phyloP scores from a whole-genome alignment of 1,139 yeast species.

The Geotrichum cucujoidarum region DNA sequence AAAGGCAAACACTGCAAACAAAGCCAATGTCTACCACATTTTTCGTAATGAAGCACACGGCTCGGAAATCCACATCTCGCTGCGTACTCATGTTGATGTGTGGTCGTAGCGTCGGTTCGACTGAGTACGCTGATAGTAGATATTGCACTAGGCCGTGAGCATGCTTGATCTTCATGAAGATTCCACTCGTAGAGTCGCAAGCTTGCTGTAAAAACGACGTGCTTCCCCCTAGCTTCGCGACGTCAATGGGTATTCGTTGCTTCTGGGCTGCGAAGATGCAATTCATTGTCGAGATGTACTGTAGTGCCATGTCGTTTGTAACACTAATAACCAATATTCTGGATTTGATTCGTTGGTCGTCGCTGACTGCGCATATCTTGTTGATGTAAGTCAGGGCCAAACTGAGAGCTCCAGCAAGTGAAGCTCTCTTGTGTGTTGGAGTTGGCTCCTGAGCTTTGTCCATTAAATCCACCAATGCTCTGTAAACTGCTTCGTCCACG shows the following conservation, averaged over 20 bases:
- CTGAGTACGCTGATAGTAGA: slow-evolving; percentile 56
- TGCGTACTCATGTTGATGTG: slow-evolving; percentile 77
- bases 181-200: slow-evolving; percentile 89
- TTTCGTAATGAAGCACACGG: slow-evolving; percentile 89
- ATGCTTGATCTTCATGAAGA: slow-evolving; percentile 67
- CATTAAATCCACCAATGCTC: slow-evolving; percentile 51
- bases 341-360: slow-evolving; percentile 49
- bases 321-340: slow-evolving; percentile 71
- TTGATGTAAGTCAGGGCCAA: slow-evolving; percentile 76
- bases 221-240: slow-evolving; percentile 72
- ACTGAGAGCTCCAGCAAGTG: slow-evolving; percentile 75
- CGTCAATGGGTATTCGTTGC: slow-evolving; percentile 80
- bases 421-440: slow-evolving; percentile 24
- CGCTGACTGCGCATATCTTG: slow-evolving; percentile 40
- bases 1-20: slow-evolving; percentile 92
- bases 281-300: slow-evolving; percentile 92
- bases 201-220: slow-evolving; percentile 93
- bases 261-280: slow-evolving; percentile 94
- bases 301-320: slow-evolving; percentile 70
- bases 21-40: slow-evolving; percentile 86
- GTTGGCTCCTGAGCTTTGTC: slow-evolving; percentile 29
- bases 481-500: slow-evolving; percentile 73
- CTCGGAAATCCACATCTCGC: slow-evolving; percentile 84
- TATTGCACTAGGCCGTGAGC: slow-evolving; percentile 78
- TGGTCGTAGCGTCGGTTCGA: slow-evolving; percentile 76